Evolutionary conservation across 805 yeast species (phyloP), one percentile per base, ranked within the genome.

Genomic region (Candida ulmi): DNA sequence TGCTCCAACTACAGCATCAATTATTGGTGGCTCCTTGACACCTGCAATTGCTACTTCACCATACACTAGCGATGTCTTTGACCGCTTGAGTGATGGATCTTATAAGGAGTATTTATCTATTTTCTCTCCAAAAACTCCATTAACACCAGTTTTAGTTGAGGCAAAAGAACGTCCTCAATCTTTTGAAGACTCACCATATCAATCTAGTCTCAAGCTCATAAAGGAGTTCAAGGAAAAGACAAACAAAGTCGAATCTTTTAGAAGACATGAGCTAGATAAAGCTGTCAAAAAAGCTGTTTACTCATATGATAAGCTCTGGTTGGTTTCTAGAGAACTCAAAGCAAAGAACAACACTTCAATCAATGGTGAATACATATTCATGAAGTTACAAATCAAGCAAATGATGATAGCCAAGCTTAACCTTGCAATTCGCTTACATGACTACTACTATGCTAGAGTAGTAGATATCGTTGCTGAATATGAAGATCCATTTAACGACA

Each of bases 341-440:
- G 30, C 38, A 26, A 40, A 39, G 35, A 8, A 12, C 3, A 2
- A 28, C 5, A 28, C 28, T 4, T 35, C 26, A 13, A 32, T 40
- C 17, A 48, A 44, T 38, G 50, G 52, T 3, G 50, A 46, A 19
- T 44, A 39, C 16, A 27, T 46, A 6, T 41, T 32, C 26, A 38
- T 40, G 30, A 42, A 41, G 23, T 21, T 48, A 17, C 39, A 39
- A 29, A 29, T 44, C 2, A 23, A 34, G 8, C 42, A 42, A 17
- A 41, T 40, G 15, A 33, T 35, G 8, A 33, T 46, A 2, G 31
- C 29, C 13, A 43, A 40, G 30, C 32, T 39, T 15, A 35, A 40
- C 13, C 6, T 30, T 3, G 15, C 40, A 17, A 33, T 30, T 12
- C 26, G 27, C 16, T 23, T 48, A 32, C 34, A 40, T 17, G 38